Percentiles rank a stretch among this genome's conserved stretches.
Conservation (phyloP, 129 eudicot species). For the Centrapalus pauciflorus region DNA sequence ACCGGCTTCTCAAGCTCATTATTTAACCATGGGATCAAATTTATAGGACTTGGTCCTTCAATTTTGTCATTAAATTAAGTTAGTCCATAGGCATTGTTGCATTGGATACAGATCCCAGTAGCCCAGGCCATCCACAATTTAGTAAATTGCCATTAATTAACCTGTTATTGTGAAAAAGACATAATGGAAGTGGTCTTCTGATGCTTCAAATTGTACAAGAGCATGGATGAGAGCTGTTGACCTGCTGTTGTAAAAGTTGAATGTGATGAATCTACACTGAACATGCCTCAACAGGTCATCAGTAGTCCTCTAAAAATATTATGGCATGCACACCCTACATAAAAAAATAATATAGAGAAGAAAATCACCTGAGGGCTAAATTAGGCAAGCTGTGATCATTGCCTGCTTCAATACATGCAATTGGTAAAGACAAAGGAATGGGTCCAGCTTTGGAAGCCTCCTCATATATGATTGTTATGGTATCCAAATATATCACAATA, state of each 20-base stretch:
- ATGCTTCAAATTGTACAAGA: constrained; percentile 8
- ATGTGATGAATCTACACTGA: background rate
- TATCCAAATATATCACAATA: constrained; percentile 78
- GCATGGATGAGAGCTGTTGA: constrained; percentile 1
- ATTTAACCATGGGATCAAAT: background rate
- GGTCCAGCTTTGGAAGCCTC: constrained; percentile 82
- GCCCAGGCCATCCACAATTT: constrained; percentile 13
- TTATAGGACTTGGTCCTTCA: background rate
- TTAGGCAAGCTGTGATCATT: constrained; percentile 71
- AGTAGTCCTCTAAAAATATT: background rate
- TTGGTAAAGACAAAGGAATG: constrained; percentile 70
- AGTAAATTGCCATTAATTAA: constrained; percentile 12
- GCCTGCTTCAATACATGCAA: constrained; percentile 87
- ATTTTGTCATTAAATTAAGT: background rate
- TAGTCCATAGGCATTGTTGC: too few relatives aligned
- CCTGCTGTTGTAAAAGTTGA: constrained; percentile 4
- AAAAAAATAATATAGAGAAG: background rate
- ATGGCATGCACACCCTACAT: background rate
- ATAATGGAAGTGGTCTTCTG: constrained; percentile 6
- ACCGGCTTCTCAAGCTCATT: background rate
- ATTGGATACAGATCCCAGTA: background rate
- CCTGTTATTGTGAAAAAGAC: background rate
- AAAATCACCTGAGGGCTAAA: constrained; percentile 77
- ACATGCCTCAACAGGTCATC: background rate
- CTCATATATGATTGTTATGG: constrained; percentile 83